Evolutionary conservation across 1,284 basidiomycete species (phyloP).

Genomic region (Boletus nobilissimus): DNA sequence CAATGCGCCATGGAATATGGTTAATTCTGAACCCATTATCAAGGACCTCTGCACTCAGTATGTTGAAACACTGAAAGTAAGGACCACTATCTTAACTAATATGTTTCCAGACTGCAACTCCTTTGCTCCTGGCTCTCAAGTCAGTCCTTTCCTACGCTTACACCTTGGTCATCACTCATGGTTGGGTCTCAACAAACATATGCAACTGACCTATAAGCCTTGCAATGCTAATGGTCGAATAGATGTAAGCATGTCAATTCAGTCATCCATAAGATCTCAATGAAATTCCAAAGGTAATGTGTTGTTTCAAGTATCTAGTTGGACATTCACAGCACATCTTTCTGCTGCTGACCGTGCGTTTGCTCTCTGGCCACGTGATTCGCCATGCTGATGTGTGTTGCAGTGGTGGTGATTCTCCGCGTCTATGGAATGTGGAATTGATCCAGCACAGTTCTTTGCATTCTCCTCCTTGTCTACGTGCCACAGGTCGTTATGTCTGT

Average conservation of each 20-base stretch:
- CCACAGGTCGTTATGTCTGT: neutral
- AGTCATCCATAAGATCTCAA: neutral
- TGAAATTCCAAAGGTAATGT: slow-evolving; percentile 5
- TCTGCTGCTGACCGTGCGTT: slow-evolving; percentile 27
- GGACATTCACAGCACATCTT: slow-evolving; percentile 7
- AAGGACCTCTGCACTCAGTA: slow-evolving; percentile 9
- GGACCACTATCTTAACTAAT: neutral
- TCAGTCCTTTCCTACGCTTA: neutral
- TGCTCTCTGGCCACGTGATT: rapidly evolving
- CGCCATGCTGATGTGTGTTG: neutral
- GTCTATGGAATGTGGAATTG: slow-evolving; percentile 31
- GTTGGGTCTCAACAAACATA: slow-evolving; percentile 11
- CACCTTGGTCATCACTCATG: neutral
- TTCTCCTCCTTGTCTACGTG: slow-evolving; percentile 5
- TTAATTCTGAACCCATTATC: neutral
- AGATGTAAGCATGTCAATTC: slow-evolving; percentile 25
- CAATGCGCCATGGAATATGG: too few species aligned
- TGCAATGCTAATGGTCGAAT: neutral
- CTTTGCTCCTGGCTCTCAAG: slow-evolving; percentile 13
- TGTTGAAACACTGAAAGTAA: neutral
- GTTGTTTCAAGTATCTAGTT: neutral
- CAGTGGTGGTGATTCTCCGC: slow-evolving; percentile 36
- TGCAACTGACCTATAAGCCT: neutral
- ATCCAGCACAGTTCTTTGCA: slow-evolving; percentile 20
- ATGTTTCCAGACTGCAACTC: neutral